phyloP scores from a whole-genome alignment of 2,329 filamentous ascomycete genomes.

The Diplocarpon rosae region DNA sequence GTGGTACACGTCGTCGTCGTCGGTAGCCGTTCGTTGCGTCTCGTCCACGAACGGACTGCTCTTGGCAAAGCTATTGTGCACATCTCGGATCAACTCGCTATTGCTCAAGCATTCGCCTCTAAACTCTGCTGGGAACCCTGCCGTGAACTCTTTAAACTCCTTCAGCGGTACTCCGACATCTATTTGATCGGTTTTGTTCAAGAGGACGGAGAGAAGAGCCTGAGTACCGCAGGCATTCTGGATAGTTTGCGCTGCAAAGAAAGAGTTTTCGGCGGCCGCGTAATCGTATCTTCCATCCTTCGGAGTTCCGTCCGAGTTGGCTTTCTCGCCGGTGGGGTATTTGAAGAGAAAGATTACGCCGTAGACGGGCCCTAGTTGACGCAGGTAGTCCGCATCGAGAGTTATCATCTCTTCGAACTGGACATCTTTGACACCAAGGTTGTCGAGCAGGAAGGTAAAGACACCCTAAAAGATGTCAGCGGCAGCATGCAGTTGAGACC shows the following conservation, averaged over 20 bases:
- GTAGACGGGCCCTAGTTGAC: constrained; percentile 67
- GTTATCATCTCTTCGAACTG: constrained; percentile 95
- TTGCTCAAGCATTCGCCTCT: constrained; percentile 62
- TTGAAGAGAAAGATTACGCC: constrained; percentile 99
- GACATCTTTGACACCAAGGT: constrained; percentile 81
- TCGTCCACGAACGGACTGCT: constrained; percentile 87
- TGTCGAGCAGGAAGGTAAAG: constrained; percentile 92
- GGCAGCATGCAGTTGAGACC: neutral
- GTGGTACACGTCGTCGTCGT: constrained; percentile 89
- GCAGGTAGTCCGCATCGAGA: constrained; percentile 66
- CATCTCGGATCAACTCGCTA: constrained; percentile 45
- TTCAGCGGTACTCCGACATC: constrained; percentile 49
- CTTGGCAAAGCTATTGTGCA: constrained; percentile 65
- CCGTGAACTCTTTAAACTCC: constrained; percentile 63
- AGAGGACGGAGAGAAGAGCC: constrained; percentile 78
- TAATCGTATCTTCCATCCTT: constrained; percentile 75
- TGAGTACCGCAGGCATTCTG: constrained; percentile 98
- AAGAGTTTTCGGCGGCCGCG: constrained; percentile 62
- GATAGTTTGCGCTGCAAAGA: constrained; percentile 95
- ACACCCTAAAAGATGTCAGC: constrained; percentile 51
- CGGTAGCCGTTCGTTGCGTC: constrained; percentile 58
- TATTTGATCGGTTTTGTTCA: constrained; percentile 64
- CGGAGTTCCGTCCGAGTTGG: constrained; percentile 46
- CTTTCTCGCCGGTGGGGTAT: constrained; percentile 62
- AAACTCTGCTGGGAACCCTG: constrained; percentile 54